phyloP scores from a whole-genome alignment of 2,329 filamentous ascomycete species.

The Trichoderma sp. region DNA sequence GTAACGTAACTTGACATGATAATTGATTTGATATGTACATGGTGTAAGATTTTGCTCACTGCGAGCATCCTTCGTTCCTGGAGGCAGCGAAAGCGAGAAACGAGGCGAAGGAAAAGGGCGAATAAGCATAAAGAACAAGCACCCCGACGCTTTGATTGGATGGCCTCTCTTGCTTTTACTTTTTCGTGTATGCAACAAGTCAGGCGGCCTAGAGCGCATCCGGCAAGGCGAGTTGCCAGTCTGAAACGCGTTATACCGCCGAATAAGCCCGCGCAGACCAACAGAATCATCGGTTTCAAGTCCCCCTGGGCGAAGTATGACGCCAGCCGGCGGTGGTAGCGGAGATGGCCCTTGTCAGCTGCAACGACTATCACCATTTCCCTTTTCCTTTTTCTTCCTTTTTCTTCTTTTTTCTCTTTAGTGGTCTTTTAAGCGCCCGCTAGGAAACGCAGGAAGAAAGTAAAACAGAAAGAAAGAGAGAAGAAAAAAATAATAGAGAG shows the following conservation, averaged over 20 bases:
- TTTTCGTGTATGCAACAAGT: background rate
- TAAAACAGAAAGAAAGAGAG: background rate
- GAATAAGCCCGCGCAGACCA: background rate
- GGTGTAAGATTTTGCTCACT: background rate
- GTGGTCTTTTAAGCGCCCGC: background rate
- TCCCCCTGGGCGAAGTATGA: background rate
- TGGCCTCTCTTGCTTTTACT: background rate
- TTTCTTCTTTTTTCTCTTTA: background rate
- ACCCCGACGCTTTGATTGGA: background rate
- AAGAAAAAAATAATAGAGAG: background rate
- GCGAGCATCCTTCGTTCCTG: background rate
- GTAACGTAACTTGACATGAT: no score
- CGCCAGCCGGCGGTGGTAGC: background rate
- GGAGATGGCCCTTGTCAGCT: background rate
- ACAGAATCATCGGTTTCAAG: background rate
- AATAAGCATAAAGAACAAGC: background rate
- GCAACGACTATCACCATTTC: conserved; percentile 18
- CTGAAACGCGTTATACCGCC: conserved; percentile 8
- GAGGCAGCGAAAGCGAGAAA: background rate
- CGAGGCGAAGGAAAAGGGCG: background rate
- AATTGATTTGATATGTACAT: no score
- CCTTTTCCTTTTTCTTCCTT: background rate
- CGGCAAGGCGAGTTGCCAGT: conserved; percentile 1
- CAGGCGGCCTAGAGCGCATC: background rate
- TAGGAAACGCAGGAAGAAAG: background rate